These are phyloP conservation scores for Calonectria multiphialidica DNA, from an alignment of 2,329 filamentous ascomycete genomes.

Conservation along the genomic window DNA sequence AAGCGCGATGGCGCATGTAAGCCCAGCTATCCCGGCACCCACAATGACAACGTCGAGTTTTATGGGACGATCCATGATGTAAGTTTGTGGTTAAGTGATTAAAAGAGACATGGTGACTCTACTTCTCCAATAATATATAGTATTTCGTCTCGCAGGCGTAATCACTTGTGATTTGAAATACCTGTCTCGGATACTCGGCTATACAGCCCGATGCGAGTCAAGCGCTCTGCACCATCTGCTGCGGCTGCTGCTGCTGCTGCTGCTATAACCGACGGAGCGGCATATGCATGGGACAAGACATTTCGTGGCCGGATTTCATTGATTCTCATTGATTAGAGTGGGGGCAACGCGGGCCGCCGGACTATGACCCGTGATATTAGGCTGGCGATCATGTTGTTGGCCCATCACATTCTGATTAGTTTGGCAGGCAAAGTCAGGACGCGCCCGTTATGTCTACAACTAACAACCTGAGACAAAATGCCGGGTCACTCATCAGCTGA, in stretches of 20 bases:
- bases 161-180: not conserved
- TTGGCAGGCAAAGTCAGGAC: not conserved
- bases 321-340: not conserved
- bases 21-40: conserved; percentile 31
- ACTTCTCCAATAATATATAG: not conserved
- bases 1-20: conserved; percentile 24
- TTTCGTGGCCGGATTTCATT: not conserved
- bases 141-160: not conserved
- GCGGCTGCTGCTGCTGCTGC: not conserved
- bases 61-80: not conserved
- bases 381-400: not conserved
- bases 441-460: not conserved
- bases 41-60: conserved; percentile 25
- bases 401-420: not conserved
- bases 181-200: not conserved
- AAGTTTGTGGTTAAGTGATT: not conserved
- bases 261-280: not conserved
- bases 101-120: not conserved
- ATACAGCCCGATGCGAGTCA: not conserved
- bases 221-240: not conserved
- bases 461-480: not conserved
- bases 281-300: not conserved
- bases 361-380: not conserved
- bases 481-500: not conserved
- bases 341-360: not conserved